A percentile compares a stretch with the other conserved stretches of the same genome.
Evolutionary conservation across 192 early-diverging fungal genomes (phyloP).

Genomic region (Backusella australiensis): DNA sequence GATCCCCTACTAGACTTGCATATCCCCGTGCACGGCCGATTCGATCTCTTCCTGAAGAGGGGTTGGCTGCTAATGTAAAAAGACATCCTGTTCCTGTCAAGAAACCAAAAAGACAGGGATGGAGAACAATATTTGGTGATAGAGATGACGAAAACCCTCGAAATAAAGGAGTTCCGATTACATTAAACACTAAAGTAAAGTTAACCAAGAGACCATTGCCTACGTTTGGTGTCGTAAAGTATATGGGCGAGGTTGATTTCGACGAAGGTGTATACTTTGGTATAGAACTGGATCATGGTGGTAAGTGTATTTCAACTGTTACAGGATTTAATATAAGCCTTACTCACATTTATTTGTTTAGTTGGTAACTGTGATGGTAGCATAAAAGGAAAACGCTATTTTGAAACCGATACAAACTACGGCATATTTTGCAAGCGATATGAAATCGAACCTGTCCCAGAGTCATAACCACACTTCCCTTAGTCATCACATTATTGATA

Average conservation of each 20-base stretch:
- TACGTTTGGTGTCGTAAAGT: slow-evolving; percentile 27
- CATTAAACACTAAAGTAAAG: slow-evolving; percentile 17
- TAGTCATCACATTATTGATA: not conserved
- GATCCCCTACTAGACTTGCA: slow-evolving; percentile 17
- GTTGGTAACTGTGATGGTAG: slow-evolving; percentile 33
- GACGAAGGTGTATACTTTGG: slow-evolving; percentile 23
- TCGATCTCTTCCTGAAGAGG: slow-evolving; percentile 18
- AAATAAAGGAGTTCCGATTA: slow-evolving; percentile 8
- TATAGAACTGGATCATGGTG: slow-evolving; percentile 34
- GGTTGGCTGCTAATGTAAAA: not conserved
- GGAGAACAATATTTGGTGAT: slow-evolving; percentile 22
- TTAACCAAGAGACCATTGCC: slow-evolving; percentile 26
- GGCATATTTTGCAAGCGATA: slow-evolving; percentile 29
- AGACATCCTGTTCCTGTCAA: not conserved
- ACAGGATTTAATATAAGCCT: not conserved
- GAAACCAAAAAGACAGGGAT: slow-evolving; percentile 10
- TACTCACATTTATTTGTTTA: not conserved
- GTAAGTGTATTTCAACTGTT: slow-evolving; percentile 14
- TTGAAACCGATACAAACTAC: slow-evolving; percentile 33
- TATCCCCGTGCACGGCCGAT: slow-evolving; percentile 22
- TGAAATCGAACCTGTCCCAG: slow-evolving; percentile 12
- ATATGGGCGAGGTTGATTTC: slow-evolving; percentile 19
- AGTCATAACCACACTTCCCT: not conserved
- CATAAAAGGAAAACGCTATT: slow-evolving; percentile 27
- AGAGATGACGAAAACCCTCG: slow-evolving; percentile 16